Base-by-base conservation (phyloP, 768 basidiomycete species). In the Baorangia bicolor region DNA sequence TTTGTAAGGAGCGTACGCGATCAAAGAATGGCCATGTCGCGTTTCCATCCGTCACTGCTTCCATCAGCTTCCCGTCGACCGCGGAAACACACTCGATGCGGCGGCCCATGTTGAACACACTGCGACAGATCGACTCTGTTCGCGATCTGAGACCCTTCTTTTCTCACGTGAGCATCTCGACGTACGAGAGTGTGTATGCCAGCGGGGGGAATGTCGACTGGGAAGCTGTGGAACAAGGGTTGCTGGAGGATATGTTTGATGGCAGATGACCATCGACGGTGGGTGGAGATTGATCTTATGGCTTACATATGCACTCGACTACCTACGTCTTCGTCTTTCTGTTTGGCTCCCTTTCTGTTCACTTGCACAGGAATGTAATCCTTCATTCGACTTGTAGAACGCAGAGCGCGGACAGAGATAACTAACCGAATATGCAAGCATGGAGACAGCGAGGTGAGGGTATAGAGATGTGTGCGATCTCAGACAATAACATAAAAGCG, bases 201-300 rank as follows among this genome's bases (percentile, higher is more conserved):
- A 88, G 88, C 60, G 84, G 82, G 14, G 87, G 89, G 0, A 85
- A 81, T 53, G 77, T 98, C 20, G 95, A 98, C 67, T 96, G 92
- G 94, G 87, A 85, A 31, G 86, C 85, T 3, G 87, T 99, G 21
- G 96, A 98, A 72, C 78, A 77, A 43, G 84, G 87, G 6, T 70
- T 99, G 43, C 74, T 90, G 72, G 81, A 84, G 45, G 96, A 98
- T 70, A 87, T 98, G 78, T 99, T 98, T 67, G 94, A 98, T 58
- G 84, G 85, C 53, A 80, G 85, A 67, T 88, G 66, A 68, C 20
- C n/a, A 12, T 7, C 21, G 20, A 3, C 27, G 7, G 42, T 10
- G 2, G 21, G 18, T 8, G 12, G 18, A 14, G 21, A 8, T 38
- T 33, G 31, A 60, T 34, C 18, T 37, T 10, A 23, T 31, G 5